Percentiles rank a stretch among this genome's conserved stretches.
phyloP scores from a whole-genome alignment of 140 eudicot species.

The Erigeron philadelphicus region DNA sequence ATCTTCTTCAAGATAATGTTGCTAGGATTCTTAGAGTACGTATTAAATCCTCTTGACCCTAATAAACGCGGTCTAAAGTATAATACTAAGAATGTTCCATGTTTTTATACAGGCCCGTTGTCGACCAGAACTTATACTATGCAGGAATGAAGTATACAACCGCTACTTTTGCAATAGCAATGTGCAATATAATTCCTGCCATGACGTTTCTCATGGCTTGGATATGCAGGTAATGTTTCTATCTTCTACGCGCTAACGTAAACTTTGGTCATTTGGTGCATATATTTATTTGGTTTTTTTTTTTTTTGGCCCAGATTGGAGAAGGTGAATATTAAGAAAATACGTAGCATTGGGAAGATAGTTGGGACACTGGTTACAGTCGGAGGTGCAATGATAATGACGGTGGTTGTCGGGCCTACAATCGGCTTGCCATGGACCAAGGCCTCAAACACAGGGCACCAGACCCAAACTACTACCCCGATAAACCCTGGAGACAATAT shows the following conservation, averaged over 20 bases:
- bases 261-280: not conserved
- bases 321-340: constrained; percentile 50
- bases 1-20: constrained; percentile 52
- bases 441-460: constrained; percentile 9
- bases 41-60: constrained; percentile 5
- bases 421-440: constrained; percentile 67
- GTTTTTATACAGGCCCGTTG: constrained; percentile 54
- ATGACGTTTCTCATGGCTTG: constrained; percentile 65
- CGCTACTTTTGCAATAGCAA: constrained; percentile 64
- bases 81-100: not conserved
- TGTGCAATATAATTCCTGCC: constrained; percentile 80
- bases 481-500: constrained; percentile 35
- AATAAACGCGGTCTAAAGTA: not conserved
- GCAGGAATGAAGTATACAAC: constrained; percentile 70
- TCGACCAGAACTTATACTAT: constrained; percentile 76
- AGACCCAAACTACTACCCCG: constrained; percentile 15
- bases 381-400: constrained; percentile 85
- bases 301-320: constrained; percentile 44
- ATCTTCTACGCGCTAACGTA: not conserved
- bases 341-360: constrained; percentile 62
- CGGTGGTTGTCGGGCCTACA: constrained; percentile 50
- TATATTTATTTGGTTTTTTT: not conserved
- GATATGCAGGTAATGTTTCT: constrained; percentile 42
- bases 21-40: constrained; percentile 66
- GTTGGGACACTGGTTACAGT: constrained; percentile 66